Base-by-base conservation (phyloP, 2,329 filamentous ascomycete species). In the Stemphylium lycopersici region DNA sequence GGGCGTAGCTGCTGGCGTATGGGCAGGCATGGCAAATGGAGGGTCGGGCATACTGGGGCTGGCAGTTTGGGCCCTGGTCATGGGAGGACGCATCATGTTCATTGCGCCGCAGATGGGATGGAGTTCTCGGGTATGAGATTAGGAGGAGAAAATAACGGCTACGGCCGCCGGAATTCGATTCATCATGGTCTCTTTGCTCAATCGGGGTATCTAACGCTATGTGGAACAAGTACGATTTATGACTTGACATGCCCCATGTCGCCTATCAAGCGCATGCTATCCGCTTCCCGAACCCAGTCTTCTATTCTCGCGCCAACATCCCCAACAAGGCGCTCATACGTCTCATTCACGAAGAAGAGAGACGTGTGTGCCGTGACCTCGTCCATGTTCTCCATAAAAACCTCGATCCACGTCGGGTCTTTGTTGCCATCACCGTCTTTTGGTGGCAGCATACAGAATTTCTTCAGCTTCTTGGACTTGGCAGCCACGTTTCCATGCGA, bases 311-410 rank as follows among this genome's bases (percentile, higher is more conserved):
- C 81, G 3, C 85, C 87, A 2, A 91, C 87, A 71, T 93, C 88
- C 0, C 87, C 87, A n/a, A 93, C 86, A n/a, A 93, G 77, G 59
- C 77, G 77, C 65, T 92, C 89, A 68, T 95, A 93, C 52, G 90
- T 87, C 55, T 86, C 81, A 6, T 88, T 87, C 0, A 86, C 77
- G 11, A 90, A 84, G 77, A 96, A 96, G 46, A 96, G 78, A 0
- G 89, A 88, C 58, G 90, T 93, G 71, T 96, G 92, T 8, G 92
- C 93, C 6, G 85, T 87, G 1, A 96, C 89, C 74, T 96, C 90
- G 69, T 96, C 92, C 56, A 95, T 86, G 47, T 86, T 87, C 53
- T 88, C 83, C 90, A 97, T 95, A 66, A 87, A 87, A 2, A 96
- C 84, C 39, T 87, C 81, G 1, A 92, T 79, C 92, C 93, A 96